Conservation (phyloP, 768 basidiomycete species). For the Tylopilus subfusipes region DNA sequence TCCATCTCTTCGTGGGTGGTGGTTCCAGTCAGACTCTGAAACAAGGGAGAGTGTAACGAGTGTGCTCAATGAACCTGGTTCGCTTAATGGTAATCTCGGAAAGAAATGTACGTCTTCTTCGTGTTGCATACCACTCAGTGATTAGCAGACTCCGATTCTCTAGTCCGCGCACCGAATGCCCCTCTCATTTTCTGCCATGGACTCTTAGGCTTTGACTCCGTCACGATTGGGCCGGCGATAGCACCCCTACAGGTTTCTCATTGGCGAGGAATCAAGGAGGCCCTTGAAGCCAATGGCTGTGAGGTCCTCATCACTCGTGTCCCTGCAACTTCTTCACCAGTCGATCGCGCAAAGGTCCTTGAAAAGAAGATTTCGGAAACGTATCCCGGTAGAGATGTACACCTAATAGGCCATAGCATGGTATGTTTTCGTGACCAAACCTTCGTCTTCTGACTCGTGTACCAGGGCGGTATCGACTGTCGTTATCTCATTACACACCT, state of each 20-base stretch:
- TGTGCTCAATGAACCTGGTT: constrained; percentile 51
- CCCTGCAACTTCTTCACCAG: constrained; percentile 85
- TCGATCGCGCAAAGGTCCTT: constrained; percentile 89
- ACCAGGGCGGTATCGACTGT: constrained; percentile 90
- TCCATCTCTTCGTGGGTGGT: constrained; percentile 39
- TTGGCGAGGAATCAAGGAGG: constrained; percentile 96
- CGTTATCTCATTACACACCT: constrained; percentile 85
- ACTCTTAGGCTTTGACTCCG: constrained; percentile 82
- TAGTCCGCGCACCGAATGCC: constrained; percentile 75
- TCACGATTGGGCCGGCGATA: constrained; percentile 73
- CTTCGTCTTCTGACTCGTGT: constrained; percentile 1
- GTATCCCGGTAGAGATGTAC: constrained; percentile 81
- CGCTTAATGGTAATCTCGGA: constrained; percentile 34
- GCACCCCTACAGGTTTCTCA: constrained; percentile 85
- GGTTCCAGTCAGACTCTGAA: constrained; percentile 44
- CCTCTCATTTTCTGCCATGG: constrained; percentile 97
- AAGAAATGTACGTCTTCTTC: constrained; percentile 57
- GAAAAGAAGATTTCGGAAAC: constrained; percentile 72
- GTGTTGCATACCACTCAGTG: background rate
- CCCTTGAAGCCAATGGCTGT: constrained; percentile 80
- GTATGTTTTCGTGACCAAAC: constrained; percentile 34
- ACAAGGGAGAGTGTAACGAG: constrained; percentile 40
- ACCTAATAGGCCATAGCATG: constrained; percentile 84
- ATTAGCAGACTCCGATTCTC: background rate
- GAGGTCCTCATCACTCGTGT: constrained; percentile 93